Base-by-base conservation (phyloP, 768 basidiomycete genomes). In the Xerocomellus amylosporus region DNA sequence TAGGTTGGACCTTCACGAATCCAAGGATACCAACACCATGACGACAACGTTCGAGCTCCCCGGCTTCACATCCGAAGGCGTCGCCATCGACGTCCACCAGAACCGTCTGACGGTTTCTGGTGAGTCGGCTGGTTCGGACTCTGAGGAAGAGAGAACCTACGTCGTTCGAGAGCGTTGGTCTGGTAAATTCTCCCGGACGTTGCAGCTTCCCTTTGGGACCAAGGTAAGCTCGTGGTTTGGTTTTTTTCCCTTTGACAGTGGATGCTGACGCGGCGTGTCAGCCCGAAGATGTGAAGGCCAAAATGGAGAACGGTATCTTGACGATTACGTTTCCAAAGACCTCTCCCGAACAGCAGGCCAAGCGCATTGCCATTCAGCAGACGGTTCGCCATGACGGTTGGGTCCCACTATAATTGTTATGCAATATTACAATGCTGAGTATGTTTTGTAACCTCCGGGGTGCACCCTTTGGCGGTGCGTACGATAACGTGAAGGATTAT, bases 1-100 rank as follows among this genome's bases (percentile, higher is more conserved):
- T 10, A 77, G 75, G 41, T 60, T 83, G 72, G 75, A 84, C 57
- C 50, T 84, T 2, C 71, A 77, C 48, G 79, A 81, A 61, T 71
- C 76, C 47, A 57, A 70, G 15, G 71, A 74, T 1, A 60, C 63
- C n/a, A 76, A 77, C 56, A 53, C 59, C 19, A 75, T 82, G 26
- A 80, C 77, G 2, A 81, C 79, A 10, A 75, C 75, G 7, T 80
- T 85, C 52, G 84, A 84, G 59, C 66, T 82, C 2, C 82, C 83
- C 5, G 81, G 83, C 9, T 63, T 83, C 49, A 77, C 73, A 49
- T 78, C 79, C 49, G 75, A 79, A 40, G 71, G 75, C 46, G 72
- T 83, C 40, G 60, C 67, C 33, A 77, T 83, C 46, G 75, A 82
- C 47, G 64, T 82, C 19, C 73, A 75, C 38, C 74, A 79, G 55